Percentiles rank a stretch among this genome's conserved stretches.
These are phyloP conservation scores for Parachaetomium inaequale DNA, from an alignment of 495 filamentous ascomycete species.

Conservation along the genomic window DNA sequence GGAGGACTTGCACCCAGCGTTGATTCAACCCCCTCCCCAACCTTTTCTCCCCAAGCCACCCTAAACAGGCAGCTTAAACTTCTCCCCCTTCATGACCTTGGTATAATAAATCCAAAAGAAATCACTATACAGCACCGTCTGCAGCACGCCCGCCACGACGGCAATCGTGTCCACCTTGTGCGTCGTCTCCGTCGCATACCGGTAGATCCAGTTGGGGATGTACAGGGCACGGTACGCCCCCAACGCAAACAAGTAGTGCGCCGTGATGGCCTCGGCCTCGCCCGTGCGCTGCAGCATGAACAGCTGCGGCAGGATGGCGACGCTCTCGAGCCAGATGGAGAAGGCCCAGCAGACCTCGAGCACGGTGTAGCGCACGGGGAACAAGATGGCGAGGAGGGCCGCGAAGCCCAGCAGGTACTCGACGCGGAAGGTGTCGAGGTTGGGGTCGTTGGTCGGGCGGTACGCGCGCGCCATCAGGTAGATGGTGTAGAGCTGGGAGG, in stretches of 20 bases:
- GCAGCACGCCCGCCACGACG: constrained; percentile 79
- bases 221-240: constrained; percentile 89
- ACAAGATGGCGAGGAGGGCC: constrained; percentile 71
- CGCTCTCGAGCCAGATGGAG: constrained; percentile 94
- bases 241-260: constrained; percentile 96
- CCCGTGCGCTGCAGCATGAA: constrained; percentile 98
- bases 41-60: not conserved
- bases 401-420: constrained; percentile 84
- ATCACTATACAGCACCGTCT: constrained; percentile 94
- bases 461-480: constrained; percentile 96
- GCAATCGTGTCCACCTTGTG: constrained; percentile 75
- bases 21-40: not conserved
- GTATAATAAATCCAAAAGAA: constrained; percentile 99
- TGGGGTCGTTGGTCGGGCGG: constrained; percentile 92
- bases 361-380: constrained; percentile 72
- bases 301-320: constrained; percentile 93
- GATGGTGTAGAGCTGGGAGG: constrained; percentile 82
- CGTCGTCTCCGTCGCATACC: constrained; percentile 67
- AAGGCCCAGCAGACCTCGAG: constrained; percentile 91
- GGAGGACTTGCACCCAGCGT: not conserved
- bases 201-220: constrained; percentile 96
- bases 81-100: constrained; percentile 85
- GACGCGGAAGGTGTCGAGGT: constrained; percentile 93
- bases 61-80: constrained; percentile 82
- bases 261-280: constrained; percentile 96